These are phyloP conservation scores for Craterostigma plantagineum DNA, from an alignment of 257 asterid species.

Conservation along the genomic window DNA sequence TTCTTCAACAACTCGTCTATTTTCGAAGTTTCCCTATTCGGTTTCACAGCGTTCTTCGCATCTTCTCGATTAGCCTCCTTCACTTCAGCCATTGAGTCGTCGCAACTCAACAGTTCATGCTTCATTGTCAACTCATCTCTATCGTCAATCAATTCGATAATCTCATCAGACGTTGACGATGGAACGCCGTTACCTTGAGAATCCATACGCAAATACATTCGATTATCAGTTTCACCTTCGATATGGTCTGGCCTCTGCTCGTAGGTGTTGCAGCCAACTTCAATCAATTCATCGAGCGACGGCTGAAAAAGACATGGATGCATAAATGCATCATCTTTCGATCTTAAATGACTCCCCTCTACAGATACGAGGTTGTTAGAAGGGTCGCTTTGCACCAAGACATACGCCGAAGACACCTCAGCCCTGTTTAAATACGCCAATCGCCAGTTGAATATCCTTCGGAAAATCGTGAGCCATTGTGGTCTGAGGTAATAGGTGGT, in stretches of 20 bases:
- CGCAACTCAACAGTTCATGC: conserved; percentile 7
- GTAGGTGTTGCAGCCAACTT: conserved; percentile 24
- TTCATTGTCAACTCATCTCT: conserved; percentile 13
- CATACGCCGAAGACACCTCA: conserved; percentile 27
- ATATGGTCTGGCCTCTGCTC: conserved; percentile 6
- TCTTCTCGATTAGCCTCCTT: conserved; percentile 5
- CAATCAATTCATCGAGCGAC: conserved; percentile 70
- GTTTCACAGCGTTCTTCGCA: conserved; percentile 7
- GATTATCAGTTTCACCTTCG: conserved; percentile 12
- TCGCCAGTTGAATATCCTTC: conserved; percentile 68
- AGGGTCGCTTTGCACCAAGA: conserved; percentile 15
- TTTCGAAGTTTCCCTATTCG: conserved; percentile 20
- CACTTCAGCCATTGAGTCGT: conserved; percentile 8
- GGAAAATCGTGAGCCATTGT: conserved; percentile 56
- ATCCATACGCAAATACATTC: conserved; percentile 9
- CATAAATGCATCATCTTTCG: conserved; percentile 4
- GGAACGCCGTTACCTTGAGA: not conserved
- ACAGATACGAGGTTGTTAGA: conserved; percentile 13
- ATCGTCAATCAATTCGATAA: too few relatives aligned
- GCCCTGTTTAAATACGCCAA: conserved; percentile 32
- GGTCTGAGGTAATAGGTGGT: conserved; percentile 40
- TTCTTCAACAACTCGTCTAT: conserved; percentile 36
- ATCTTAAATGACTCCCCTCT: conserved; percentile 7
- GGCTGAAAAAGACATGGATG: conserved; percentile 22
- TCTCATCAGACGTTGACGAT: too few relatives aligned